A percentile compares a stretch with the other conserved stretches of the same genome.
These are phyloP conservation scores for Aspergillus aculeatinus DNA, from an alignment of 2,329 filamentous ascomycete genomes.

Conservation along the genomic window DNA sequence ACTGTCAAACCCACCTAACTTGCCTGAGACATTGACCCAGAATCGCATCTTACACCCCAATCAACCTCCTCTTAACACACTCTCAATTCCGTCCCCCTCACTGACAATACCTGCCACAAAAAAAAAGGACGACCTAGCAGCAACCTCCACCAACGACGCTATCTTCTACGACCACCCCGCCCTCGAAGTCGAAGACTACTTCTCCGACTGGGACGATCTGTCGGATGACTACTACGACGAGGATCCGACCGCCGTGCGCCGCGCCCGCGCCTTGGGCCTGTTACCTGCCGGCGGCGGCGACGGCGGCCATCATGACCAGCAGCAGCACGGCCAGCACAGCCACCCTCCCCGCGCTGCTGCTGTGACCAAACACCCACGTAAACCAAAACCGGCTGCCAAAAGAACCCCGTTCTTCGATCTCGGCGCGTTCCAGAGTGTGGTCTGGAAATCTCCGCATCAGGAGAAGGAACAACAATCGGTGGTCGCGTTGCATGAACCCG, in stretches of 20 bases:
- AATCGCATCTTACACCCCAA: neutral
- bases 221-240: slow-evolving; percentile 48
- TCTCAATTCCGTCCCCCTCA: neutral
- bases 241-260: slow-evolving; percentile 36
- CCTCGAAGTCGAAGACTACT: slow-evolving; percentile 41
- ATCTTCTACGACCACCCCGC: slow-evolving; percentile 41
- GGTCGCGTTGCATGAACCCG: slow-evolving; percentile 37
- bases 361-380: slow-evolving; percentile 12
- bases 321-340: too few relatives aligned
- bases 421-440: slow-evolving; percentile 39
- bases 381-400: neutral
- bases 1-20: neutral
- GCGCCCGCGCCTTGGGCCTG: slow-evolving; percentile 19
- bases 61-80: neutral
- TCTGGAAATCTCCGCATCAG: slow-evolving; percentile 32
- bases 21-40: neutral
- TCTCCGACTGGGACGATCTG: slow-evolving; percentile 48
- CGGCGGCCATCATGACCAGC: neutral
- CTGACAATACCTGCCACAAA: slow-evolving; percentile 8
- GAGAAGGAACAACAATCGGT: slow-evolving; percentile 20
- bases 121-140: slow-evolving; percentile 45
- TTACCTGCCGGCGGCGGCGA: neutral
- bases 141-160: slow-evolving; percentile 41
- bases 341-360: neutral
- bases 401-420: slow-evolving; percentile 19